Base-by-base conservation (phyloP, 106 monocot species). In the Dendrobium nobile region DNA sequence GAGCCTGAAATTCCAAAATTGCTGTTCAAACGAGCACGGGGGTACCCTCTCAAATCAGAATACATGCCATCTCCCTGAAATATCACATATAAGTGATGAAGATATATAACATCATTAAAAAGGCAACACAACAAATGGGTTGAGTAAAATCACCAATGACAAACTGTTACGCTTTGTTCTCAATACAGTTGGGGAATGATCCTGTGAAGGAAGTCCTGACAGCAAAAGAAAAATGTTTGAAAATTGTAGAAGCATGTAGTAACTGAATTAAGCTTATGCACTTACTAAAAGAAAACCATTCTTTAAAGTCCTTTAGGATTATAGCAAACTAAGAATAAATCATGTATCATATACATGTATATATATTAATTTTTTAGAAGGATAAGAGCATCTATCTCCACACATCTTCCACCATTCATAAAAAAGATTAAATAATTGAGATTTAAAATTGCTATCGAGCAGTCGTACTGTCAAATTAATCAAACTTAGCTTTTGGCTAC, bases 41-140 rank as follows among this genome's bases (percentile, higher is more conserved):
- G 87, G 72, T 85, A 85, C 31, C 83, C 90, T 82, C 87, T 85
- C 44, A 64, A 55, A 83, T 87, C 90, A 65, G 83, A 74, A 72
- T 87, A 84, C 48, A 78, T 13, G 59, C 72, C 79, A 73, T 87
- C 85, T 43, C 85, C 80, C 90, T 87, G 83, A 33, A 79, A 26
- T 59, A 85, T 61, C 37, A 73, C 9, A 4, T 2, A 68, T 5
- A 48, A 43, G 6, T 37, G 18, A 75, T 70, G 37, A 31, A 26
- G 1, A 77, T 59, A 77, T 24, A 41, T 13, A 10, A 37, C 28
- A 16, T 0, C 15, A 47, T 18, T 48, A 13, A 74, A 10, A 85
- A 54, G 70, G 41, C 24, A 67, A 16, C 17, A 41, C 40, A 15
- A 10, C 8, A 24, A 42, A 55, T 64, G 11, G n/a, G 45, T 5